Base-by-base conservation (phyloP, 148 eudicot genomes). In the Tetragonia tetragonoides region DNA sequence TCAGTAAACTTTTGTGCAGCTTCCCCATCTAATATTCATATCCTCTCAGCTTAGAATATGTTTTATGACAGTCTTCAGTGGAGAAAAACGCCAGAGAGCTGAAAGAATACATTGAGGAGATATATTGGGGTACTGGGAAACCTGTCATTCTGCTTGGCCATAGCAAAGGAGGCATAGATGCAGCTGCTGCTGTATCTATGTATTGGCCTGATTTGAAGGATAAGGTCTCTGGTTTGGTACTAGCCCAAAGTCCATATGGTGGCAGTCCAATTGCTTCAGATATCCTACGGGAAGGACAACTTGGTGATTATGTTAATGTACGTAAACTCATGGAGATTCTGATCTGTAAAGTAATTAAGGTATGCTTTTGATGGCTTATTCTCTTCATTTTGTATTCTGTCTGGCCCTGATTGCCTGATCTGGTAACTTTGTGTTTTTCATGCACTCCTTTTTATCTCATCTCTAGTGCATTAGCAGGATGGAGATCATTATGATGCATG, bases 241-340 rank as follows among this genome's bases (percentile, higher is more conserved):
- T 93, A 77, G 90, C 99, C 44, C 98, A 95, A 81, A 93, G 98
- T 83, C 99, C 99, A n/a, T 95, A 93, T 54, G 99, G 97, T 60
- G 99, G 99, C 53, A 93, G 97, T 81, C 99, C 99, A 65, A 90
- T 95, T 68, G 99, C 98, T 82, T 93, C 99, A 37, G 99, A 95
- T 84, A 90, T 95, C 54, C 83, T 95, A 62, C 88, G 98, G 78
- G 85, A 87, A 77, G 99, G 99, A 23, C 99, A 95, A 66, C 93
- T 95, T 79, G 99, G 99, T 3, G 99, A 95, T 82, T 95, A 95
- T 81, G 88, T 95, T 38, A 91, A 95, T 76, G 80, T 86, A 20
- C 99, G 99, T 40, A 91, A 89, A 85, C 86, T 93, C 79, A 90
- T 89, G 92, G 97, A 95, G 79, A 88, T 91, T 81, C 73, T 95